Base-by-base conservation (phyloP, 2,329 filamentous ascomycete species). In the Amphichorda felina region DNA sequence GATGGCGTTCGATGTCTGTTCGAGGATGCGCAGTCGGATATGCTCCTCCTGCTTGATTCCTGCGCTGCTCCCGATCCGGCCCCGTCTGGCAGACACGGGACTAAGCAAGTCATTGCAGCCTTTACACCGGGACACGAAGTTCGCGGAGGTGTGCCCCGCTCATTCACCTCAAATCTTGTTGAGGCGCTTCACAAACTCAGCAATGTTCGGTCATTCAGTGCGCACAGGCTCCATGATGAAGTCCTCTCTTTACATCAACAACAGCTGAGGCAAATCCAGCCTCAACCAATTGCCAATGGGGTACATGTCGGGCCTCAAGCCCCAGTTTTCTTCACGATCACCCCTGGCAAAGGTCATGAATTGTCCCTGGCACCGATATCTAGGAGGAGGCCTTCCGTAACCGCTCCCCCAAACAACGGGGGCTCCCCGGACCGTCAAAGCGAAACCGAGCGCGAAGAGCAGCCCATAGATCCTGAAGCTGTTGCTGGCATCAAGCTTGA, bases 61-160 rank as follows among this genome's bases (percentile, higher is more conserved):
- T 77, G 72, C 46, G 65, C 69, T 9, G 50, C 68, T n/a, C 61
- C 64, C 21, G 69, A 78, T 41, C 57, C 61, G 9, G 56, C 66
- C 2, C 53, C 63, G 34, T 57, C 64, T 4, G 67, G 69, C 17
- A 69, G 65, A 39, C 64, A 70, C 45, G 73, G 72, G 19, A 55
- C 67, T 15, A 80, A 79, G 51, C 74, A 80, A 50, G 66, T 67
- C 30, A 76, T 80, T 43, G 73, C 75, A 5, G 72, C 74, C n/a
- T 70, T 62, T 45, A 63, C 61, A 2, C 60, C 66, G 6, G 73
- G 76, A 32, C 64, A 68, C 37, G 59, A 54, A 35, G 48, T 52
- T 9, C 55, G 58, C 27, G 66, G 68, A 24, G 49, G 59, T 18
- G 53, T 58, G n/a, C 51, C 61, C n/a, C 63, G 61, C 29, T 72